Evolutionary conservation across 2,329 filamentous ascomycete species (phyloP).

Genomic region (Tolypocladium album): DNA sequence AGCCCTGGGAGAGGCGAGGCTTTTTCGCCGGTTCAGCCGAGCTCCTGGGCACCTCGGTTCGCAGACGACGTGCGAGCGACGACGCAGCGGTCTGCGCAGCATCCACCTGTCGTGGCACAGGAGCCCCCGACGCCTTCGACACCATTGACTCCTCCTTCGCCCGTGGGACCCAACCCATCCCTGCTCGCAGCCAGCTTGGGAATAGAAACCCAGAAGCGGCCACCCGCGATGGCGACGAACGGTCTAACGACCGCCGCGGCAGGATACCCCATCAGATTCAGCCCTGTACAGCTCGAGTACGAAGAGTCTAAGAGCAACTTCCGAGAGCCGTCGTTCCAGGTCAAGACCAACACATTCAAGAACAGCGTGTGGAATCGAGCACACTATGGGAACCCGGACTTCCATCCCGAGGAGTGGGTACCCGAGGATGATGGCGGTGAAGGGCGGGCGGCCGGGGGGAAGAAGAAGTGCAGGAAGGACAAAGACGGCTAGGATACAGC

Average conservation of each 20-base stretch:
- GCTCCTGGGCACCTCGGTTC: conserved; percentile 25
- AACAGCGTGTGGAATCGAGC: conserved; percentile 57
- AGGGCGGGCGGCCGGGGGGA: conserved; percentile 14
- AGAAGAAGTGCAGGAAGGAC: conserved; percentile 13
- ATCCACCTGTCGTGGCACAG: conserved; percentile 18
- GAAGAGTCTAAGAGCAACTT: conserved; percentile 34
- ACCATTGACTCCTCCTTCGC: conserved; percentile 15
- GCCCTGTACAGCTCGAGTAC: conserved; percentile 33
- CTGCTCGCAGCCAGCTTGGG: conserved; percentile 1
- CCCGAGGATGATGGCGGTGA: conserved; percentile 27
- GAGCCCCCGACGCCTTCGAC: conserved; percentile 18
- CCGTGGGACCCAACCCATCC: conserved; percentile 7
- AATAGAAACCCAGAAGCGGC: conserved; percentile 3
- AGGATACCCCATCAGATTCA: conserved; percentile 35
- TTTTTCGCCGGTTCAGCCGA: conserved; percentile 23
- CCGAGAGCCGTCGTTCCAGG: conserved; percentile 34
- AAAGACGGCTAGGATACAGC: neutral
- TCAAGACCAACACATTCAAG: conserved; percentile 49
- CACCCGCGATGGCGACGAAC: neutral
- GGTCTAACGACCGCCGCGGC: conserved; percentile 3
- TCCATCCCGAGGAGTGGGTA: conserved; percentile 33
- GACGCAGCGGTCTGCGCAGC: conserved; percentile 10
- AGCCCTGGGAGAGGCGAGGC: conserved; percentile 14
- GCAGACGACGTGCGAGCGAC: conserved; percentile 12
- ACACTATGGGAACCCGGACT: conserved; percentile 53